Evolutionary conservation across 768 basidiomycete species (phyloP), one percentile per base, ranked within the genome.

Genomic region (Gautieria morchelliformis): DNA sequence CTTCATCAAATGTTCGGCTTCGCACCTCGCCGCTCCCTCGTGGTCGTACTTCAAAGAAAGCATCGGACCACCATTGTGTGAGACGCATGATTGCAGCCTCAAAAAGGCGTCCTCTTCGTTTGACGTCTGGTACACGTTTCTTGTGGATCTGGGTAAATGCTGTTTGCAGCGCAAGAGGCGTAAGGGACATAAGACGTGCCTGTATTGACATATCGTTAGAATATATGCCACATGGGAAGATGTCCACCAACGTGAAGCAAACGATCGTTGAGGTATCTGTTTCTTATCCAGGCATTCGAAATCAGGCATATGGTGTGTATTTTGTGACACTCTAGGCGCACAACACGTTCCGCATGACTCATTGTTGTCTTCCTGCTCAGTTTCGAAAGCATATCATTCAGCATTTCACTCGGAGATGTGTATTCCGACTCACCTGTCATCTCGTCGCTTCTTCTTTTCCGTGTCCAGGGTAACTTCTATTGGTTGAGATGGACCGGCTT

Each of bases 161-260:
- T 53, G 84, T 84, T 68, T 94, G 91, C 10, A 95, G 73, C 17
- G 79, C 64, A 24, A 93, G 75, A 1, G 96, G 96, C 0, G 88
- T 83, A 42, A 93, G 68, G 8, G 94, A 97, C 53, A 98, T 74
- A 27, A 98, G 75, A 7, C 96, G 83, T 8, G 93, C 93, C 93
- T 96, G 60, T 15, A 35, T 52, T 40, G 59, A 40, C 17, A 27
- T 19, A 51, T n/a, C 32, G 19, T 59, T 19, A 33, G 44, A 27
- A 12, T 35, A 20, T 15, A 10, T n/a, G 40, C 15, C 37, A 8
- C 12, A 35, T 35, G 32, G 15, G 39, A 54, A 17, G 44, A 24
- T 22, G 30, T 11, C 30, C 17, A 71, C 82, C 52, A 66, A 93
- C 94, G 64, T 95, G 92, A 30, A 98, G 73, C 11, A 95, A 71